phyloP scores from a whole-genome alignment of 2,329 filamentous ascomycete genomes.

The Pyrenochaeta sp. region DNA sequence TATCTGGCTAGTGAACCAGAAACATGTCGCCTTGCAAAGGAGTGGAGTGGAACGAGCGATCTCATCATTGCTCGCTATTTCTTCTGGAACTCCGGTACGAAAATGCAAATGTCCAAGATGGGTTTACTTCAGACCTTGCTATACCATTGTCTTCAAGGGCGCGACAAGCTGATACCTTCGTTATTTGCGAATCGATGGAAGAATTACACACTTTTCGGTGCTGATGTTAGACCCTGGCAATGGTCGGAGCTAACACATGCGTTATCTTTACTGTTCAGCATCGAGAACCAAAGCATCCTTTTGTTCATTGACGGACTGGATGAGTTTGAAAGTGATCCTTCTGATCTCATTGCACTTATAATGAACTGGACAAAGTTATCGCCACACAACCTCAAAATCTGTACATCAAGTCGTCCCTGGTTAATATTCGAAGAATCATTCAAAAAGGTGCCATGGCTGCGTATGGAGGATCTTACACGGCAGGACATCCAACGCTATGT shows the following conservation, averaged over 20 bases:
- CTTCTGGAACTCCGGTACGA: neutral
- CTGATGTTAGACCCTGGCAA: neutral
- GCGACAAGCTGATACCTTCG: neutral
- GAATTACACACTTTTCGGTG: neutral
- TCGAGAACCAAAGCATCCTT: neutral
- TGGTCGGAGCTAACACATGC: neutral
- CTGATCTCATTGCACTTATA: neutral
- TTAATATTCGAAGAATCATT: neutral
- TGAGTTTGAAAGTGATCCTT: neutral
- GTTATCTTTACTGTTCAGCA: neutral
- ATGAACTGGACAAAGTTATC: neutral
- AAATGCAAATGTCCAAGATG: neutral
- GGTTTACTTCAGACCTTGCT: neutral
- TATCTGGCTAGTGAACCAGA: neutral
- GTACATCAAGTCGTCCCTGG: neutral
- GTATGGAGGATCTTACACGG: neutral
- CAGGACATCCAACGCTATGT: neutral
- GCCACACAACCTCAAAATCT: neutral
- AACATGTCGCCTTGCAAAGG: neutral
- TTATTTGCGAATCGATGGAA: neutral
- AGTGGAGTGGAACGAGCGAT: neutral
- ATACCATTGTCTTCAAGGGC: neutral
- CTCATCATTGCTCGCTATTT: neutral
- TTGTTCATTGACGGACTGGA: neutral
- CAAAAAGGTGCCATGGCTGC: neutral